Conservation (phyloP, 2,329 filamentous ascomycete species). For the Rhynchosporium graminicola region DNA sequence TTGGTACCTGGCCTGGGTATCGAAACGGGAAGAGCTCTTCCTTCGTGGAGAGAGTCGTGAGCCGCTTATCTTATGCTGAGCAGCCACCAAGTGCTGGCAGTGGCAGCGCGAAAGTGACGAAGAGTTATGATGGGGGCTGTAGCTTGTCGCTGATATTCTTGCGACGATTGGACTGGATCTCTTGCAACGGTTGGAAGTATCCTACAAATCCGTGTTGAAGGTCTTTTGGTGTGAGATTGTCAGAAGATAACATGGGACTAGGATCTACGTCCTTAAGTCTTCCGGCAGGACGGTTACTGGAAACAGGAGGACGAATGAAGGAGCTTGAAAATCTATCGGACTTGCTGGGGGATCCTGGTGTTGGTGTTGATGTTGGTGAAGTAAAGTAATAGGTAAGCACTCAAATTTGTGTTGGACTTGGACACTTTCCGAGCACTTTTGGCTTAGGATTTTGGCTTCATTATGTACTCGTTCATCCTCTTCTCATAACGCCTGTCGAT, state of each 20-base stretch:
- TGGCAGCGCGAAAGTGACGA: conserved; percentile 25
- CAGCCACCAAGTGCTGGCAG: conserved; percentile 23
- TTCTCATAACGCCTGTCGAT: conserved; percentile 20
- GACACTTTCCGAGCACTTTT: not conserved
- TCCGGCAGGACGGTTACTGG: conserved; percentile 31
- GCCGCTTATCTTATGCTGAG: conserved; percentile 33
- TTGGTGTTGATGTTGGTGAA: too few relatives aligned
- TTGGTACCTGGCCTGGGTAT: conserved; percentile 23
- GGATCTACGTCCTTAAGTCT: conserved; percentile 19
- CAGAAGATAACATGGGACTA: conserved; percentile 17
- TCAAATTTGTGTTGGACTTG: conserved; percentile 8
- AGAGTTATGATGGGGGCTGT: conserved; percentile 7
- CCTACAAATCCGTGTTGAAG: conserved; percentile 10
- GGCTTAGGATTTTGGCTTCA: conserved; percentile 20
- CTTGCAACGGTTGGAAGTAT: conserved; percentile 6
- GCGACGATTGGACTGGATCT: conserved; percentile 5
- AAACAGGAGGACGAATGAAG: conserved; percentile 16
- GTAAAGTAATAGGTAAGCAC: not conserved
- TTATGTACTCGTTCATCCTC: conserved; percentile 30
- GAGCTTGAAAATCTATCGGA: conserved; percentile 16
- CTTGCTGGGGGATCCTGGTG: not conserved
- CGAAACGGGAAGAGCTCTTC: not conserved
- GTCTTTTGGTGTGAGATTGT: conserved; percentile 3
- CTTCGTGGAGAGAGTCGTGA: conserved; percentile 20
- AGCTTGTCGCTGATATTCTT: conserved; percentile 1